Percentiles rank a stretch among this genome's conserved stretches.
These are phyloP conservation scores for Spathaspora boniae DNA, from an alignment of 805 yeast genomes.

Conservation along the genomic window DNA sequence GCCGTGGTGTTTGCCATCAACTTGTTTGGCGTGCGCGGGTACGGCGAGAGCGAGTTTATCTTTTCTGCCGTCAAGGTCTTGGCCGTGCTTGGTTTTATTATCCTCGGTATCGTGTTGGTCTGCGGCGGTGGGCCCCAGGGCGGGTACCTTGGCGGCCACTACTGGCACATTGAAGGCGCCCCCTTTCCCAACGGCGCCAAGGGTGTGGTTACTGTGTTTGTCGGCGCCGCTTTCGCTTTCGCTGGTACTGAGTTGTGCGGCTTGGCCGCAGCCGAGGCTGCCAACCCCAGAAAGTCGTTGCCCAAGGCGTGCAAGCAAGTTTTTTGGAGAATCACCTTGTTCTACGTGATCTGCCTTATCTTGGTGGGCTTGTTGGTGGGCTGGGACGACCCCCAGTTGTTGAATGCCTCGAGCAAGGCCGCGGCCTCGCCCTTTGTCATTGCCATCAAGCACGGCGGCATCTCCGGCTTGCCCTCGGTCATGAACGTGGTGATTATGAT, in stretches of 20 bases:
- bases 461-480: constrained; percentile 59
- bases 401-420: constrained; percentile 46
- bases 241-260: constrained; percentile 37
- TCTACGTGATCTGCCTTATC: constrained; percentile 29
- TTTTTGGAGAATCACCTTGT: constrained; percentile 35
- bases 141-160: constrained; percentile 44
- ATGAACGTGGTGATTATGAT: constrained; percentile 67
- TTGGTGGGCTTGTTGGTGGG: constrained; percentile 26
- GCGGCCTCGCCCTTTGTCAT: constrained; percentile 80
- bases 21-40: constrained; percentile 51
- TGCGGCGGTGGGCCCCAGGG: constrained; percentile 53
- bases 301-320: constrained; percentile 38
- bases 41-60: constrained; percentile 56
- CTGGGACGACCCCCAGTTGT: constrained; percentile 21
- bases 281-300: constrained; percentile 27
- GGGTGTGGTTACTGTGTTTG: constrained; percentile 33
- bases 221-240: constrained; percentile 37
- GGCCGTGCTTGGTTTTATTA: constrained; percentile 46
- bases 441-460: constrained; percentile 63
- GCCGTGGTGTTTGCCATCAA: constrained; percentile 44
- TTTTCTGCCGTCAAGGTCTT: constrained; percentile 45
- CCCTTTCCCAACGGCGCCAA: constrained; percentile 43
- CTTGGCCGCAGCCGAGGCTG: constrained; percentile 36
- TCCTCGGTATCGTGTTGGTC: constrained; percentile 43
- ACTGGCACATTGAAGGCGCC: constrained; percentile 52